phyloP scores from a whole-genome alignment of 495 filamentous ascomycete species.

The Staphylotrichum tortipilum region DNA sequence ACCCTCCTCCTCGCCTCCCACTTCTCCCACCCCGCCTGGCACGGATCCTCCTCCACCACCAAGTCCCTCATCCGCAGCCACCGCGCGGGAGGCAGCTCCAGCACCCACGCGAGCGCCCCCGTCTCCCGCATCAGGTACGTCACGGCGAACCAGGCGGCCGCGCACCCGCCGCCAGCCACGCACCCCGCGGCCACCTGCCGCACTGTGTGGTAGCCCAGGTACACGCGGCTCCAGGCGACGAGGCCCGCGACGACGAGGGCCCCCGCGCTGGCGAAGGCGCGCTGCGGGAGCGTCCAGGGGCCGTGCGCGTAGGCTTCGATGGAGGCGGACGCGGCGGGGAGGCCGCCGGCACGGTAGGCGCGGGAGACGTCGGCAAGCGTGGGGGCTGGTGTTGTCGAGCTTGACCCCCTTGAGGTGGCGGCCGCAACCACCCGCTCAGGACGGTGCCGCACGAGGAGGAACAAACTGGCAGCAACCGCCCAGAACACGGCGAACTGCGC shows the following conservation, averaged over 20 bases:
- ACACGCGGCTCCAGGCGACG: slow-evolving; percentile 75
- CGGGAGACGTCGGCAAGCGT: neutral
- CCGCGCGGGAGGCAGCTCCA: slow-evolving; percentile 58
- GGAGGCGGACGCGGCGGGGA: slow-evolving; percentile 10
- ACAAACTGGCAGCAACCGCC: slow-evolving; percentile 69
- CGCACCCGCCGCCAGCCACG: slow-evolving; percentile 61
- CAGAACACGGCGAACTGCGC: slow-evolving; percentile 92
- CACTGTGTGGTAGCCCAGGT: slow-evolving; percentile 87
- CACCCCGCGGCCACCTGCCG: slow-evolving; percentile 78
- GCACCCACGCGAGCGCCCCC: slow-evolving; percentile 55
- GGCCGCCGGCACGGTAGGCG: slow-evolving; percentile 10
- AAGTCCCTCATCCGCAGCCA: slow-evolving; percentile 70
- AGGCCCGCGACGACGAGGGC: slow-evolving; percentile 52
- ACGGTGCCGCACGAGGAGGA: slow-evolving; percentile 68
- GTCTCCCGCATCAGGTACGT: slow-evolving; percentile 54
- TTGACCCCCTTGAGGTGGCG: neutral
- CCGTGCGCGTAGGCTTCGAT: slow-evolving; percentile 33
- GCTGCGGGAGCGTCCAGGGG: slow-evolving; percentile 49
- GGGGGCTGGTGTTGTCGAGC: neutral
- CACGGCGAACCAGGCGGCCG: slow-evolving; percentile 67
- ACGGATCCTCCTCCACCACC: slow-evolving; percentile 80
- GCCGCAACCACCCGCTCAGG: slow-evolving; percentile 28
- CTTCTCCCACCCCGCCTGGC: slow-evolving; percentile 86
- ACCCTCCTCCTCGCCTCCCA: slow-evolving; percentile 50
- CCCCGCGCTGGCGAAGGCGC: slow-evolving; percentile 46